Base-by-base conservation (phyloP, 306 rosid species). In the Vigna trinervia region DNA sequence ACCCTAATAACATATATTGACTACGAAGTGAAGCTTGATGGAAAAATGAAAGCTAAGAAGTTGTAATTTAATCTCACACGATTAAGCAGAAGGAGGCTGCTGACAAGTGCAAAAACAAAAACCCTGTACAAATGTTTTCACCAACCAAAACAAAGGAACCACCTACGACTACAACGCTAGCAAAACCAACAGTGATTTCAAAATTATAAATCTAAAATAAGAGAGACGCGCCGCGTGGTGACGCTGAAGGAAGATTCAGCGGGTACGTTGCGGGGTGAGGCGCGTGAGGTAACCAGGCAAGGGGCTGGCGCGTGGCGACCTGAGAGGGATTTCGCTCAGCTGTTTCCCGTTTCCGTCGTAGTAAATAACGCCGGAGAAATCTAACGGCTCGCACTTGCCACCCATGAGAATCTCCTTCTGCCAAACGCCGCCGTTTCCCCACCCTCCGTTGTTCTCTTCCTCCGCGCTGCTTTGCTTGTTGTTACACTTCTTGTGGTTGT, bases 391-490 rank as follows among this genome's bases (percentile, higher is more conserved):
- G 5, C 98, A 92, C 81, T 96, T 96, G 36, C 88, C 97, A 0
- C 99, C 99, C 98, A 92, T 91, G 79, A 91, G 13, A 46, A 91
- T 96, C 78, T 91, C 73, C 82, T 84, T 81, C 87, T 96, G 98
- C 99, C 99, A 96, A 6, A 96, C 95, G 22, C 98, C 98, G 1
- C 95, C 98, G 81, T 89, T 79, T 32, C 95, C 97, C 90, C 91
- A 90, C 56, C 79, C 86, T 1, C 77, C 83, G 59, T 0, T 82
- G 59, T 0, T 34, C 10, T 22, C 41, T 13, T 57, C 69, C 4
- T 0, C 12, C 4, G 0, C 4, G 5, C 46, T 57, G 23, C 12
- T 5, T 78, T 80, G 85, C 80, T 85, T 77, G 15, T 79, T 78
- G 23, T 4, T 12, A 26, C 1, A 13, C 65, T 60, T 30, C 22